Percentiles rank a stretch among this genome's conserved stretches.
phyloP scores from a whole-genome alignment of 192 early-diverging fungal genomes.

The Linnemannia elongata region DNA sequence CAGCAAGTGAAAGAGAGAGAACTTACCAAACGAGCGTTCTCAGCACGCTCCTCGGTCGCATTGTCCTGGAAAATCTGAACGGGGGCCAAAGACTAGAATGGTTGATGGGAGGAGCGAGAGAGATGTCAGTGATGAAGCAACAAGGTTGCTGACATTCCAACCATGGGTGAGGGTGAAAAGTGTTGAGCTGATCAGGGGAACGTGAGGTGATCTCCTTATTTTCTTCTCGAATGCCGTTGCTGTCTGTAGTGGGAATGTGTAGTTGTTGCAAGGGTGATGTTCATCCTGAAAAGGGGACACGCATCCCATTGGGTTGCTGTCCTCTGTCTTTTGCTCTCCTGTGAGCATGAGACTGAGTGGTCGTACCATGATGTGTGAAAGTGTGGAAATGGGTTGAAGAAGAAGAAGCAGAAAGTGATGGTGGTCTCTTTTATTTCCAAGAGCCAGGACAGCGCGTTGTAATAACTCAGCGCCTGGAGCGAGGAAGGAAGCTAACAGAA shows the following conservation, averaged over 20 bases:
- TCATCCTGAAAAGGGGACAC: not conserved
- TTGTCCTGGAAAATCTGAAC: conserved; percentile 95
- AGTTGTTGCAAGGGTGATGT: not conserved
- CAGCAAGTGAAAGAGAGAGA: not conserved
- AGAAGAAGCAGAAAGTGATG: not conserved
- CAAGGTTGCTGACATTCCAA: not conserved
- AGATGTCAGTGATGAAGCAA: not conserved
- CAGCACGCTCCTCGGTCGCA: conserved; percentile 94
- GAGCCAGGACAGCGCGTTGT: not conserved
- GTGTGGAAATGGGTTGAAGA: not conserved
- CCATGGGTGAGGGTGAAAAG: not conserved
- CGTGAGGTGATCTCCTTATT: not conserved
- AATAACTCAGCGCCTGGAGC: not conserved
- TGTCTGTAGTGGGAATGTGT: not conserved
- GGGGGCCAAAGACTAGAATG: conserved; percentile 69
- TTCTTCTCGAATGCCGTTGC: not conserved
- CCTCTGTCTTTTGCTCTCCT: not conserved
- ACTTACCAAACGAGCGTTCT: conserved; percentile 93
- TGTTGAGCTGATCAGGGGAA: not conserved
- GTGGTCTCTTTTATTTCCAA: not conserved
- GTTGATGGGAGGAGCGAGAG: not conserved
- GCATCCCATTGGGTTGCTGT: not conserved
- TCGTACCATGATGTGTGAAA: conserved; percentile 5
- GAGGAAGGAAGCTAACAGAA: not conserved
- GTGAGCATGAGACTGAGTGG: not conserved